Base-by-base conservation (phyloP, 139 green algal genomes). In the Micromonas pusilla region DNA sequence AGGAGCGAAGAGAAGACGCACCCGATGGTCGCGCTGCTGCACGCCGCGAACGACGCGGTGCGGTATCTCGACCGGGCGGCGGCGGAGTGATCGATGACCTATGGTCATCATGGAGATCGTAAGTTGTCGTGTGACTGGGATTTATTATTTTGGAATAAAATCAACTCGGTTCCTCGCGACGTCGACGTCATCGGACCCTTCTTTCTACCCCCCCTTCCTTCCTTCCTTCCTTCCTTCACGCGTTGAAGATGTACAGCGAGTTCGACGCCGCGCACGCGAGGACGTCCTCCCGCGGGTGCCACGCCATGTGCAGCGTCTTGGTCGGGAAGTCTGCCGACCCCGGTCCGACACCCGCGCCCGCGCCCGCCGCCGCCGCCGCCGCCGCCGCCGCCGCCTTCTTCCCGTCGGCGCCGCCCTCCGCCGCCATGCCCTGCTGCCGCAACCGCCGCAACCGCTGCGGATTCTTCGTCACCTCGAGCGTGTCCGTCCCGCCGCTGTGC, bases 291-390 rank as follows among this genome's bases (percentile, higher is more conserved):
- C 92, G 82, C 33, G 95, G 95, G 80, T 98, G 94, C 94, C 94
- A 98, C 0, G 92, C 91, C 30, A 99, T 80, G 82, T 98, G 93
- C 74, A 97, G 88, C 79, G 98, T 88, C 87, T 99, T 98, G 30
- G 80, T 80, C 2, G 73, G 60, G 60, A 94, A 95, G 85, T 98
- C 93, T 16, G 73, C 83, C 16, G 68, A 66, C 37, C 36, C 45
- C 19, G 45, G 45, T 16, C 30, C 76, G 30, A n/a, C n/a, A n/a
- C n/a, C n/a, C n/a, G n/a, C n/a, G 9, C 21, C 21, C 16, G 9
- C n/a, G 26, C 68, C 25, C 16, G 68, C 9, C 20, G 31, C 68
- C 19, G 57, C 19, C 53, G 26, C 25, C 53, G 32, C 53, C 26
- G 28, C 16, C 21, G 64, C 21, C 64, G 21, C 21, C 31, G 64